Evolutionary conservation across 1,284 basidiomycete species (phyloP).

Genomic region (Heterobasidion irregulare): DNA sequence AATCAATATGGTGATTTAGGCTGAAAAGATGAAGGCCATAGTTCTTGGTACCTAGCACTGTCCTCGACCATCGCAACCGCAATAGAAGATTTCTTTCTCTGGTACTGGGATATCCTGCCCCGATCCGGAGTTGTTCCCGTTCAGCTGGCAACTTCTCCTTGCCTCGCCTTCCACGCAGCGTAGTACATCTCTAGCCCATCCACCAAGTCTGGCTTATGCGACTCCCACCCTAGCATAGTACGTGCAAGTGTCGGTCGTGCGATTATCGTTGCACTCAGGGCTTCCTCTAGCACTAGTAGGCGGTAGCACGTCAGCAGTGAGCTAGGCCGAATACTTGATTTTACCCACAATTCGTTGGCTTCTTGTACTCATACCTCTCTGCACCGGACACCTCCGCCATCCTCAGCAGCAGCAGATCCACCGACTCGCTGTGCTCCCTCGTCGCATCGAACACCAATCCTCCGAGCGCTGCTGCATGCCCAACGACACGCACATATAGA

Average conservation of each 20-base stretch:
- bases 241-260: constrained; percentile 36
- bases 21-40: too few relatives aligned
- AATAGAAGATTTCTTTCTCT: too few relatives aligned
- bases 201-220: constrained; percentile 33
- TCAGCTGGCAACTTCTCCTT: not conserved
- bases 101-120: too few relatives aligned
- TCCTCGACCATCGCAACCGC: too few relatives aligned
- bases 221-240: constrained; percentile 39
- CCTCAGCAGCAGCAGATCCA: constrained; percentile 33
- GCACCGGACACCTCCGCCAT: constrained; percentile 33
- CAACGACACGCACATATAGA: constrained; percentile 33
- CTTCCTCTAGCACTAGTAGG: constrained; percentile 22
- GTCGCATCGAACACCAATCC: constrained; percentile 38
- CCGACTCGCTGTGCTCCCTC: constrained; percentile 34
- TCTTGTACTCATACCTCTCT: constrained; percentile 19
- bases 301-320: not conserved
- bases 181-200: constrained; percentile 41
- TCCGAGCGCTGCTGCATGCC: constrained; percentile 27
- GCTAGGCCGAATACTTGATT: constrained; percentile 7
- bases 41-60: too few relatives aligned
- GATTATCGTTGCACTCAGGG: constrained; percentile 21
- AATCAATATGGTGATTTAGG: too few relatives aligned
- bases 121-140: too few relatives aligned
- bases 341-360: constrained; percentile 27
- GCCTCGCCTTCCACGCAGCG: constrained; percentile 24